Conservation (phyloP, 345 rosid genomes). For the Citrus trifoliata region DNA sequence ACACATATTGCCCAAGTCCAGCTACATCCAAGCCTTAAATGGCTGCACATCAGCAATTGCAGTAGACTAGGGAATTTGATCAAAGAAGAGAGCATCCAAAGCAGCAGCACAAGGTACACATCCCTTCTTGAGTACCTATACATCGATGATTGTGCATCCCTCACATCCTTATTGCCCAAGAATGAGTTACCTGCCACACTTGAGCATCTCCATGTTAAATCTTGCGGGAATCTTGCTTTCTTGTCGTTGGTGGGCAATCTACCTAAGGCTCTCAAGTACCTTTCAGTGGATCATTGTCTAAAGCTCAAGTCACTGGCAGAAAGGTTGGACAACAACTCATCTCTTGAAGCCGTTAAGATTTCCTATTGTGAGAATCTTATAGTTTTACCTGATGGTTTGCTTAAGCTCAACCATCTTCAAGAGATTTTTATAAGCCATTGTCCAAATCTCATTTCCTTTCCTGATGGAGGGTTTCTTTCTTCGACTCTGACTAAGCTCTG, state of each 20-base stretch:
- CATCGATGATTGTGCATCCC: background rate
- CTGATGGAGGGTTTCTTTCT: background rate
- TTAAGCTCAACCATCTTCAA: conserved; percentile 4
- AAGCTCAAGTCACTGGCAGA: conserved; percentile 7
- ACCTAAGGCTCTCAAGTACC: background rate
- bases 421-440: background rate
- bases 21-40: background rate
- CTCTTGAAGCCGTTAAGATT: background rate
- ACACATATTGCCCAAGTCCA: background rate
- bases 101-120: too few species aligned
- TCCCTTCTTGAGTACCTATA: background rate
- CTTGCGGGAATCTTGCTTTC: background rate
- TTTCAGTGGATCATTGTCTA: background rate
- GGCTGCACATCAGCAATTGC: conserved; percentile 1
- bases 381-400: background rate
- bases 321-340: background rate
- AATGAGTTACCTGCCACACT: conserved; percentile 1
- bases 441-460: background rate
- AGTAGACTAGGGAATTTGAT: background rate
- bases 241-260: background rate
- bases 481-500: background rate
- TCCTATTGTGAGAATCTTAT: background rate
- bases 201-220: background rate
- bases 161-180: background rate
- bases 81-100: background rate